Percentiles rank a stretch among this genome's conserved stretches.
phyloP scores from a whole-genome alignment of 176 grass and related monocot genomes.

The Zizania latifolia region DNA sequence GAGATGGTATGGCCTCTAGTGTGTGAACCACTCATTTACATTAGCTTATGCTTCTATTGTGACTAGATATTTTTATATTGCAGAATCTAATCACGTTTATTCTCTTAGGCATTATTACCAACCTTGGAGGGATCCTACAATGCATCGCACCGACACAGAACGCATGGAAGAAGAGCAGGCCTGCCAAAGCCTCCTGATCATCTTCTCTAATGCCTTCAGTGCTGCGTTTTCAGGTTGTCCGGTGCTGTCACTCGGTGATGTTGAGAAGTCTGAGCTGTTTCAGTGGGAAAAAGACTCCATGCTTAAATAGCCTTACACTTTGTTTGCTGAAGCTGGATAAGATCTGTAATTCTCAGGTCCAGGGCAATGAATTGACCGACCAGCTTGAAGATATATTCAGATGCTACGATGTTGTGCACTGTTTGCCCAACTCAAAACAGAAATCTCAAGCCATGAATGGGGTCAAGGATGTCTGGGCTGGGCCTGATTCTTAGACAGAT shows the following conservation, averaged over 20 bases:
- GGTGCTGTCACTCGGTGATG: slow-evolving; percentile 36
- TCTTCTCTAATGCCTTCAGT: slow-evolving; percentile 58
- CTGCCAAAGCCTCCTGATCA: slow-evolving; percentile 55
- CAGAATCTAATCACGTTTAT: neutral
- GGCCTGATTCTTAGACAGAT: no score
- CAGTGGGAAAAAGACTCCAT: slow-evolving; percentile 52
- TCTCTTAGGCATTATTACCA: slow-evolving; percentile 71
- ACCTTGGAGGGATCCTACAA: slow-evolving; percentile 49
- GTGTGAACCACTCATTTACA: neutral
- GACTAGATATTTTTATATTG: neutral
- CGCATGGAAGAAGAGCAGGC: slow-evolving; percentile 66
- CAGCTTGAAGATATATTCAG: neutral
- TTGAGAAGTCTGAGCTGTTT: slow-evolving; percentile 45
- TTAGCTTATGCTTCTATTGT: neutral
- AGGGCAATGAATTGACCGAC: neutral
- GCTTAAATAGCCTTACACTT: neutral
- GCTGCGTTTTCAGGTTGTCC: slow-evolving; percentile 24
- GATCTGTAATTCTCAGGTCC: neutral
- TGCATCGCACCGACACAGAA: slow-evolving; percentile 39
- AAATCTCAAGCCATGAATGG: no score
- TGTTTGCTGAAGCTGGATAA: neutral
- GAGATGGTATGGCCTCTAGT: slow-evolving; percentile 67
- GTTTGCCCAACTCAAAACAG: neutral
- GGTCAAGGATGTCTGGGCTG: no score
- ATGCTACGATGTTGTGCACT: neutral